A percentile compares a stretch with the other conserved stretches of the same genome.
phyloP scores from a whole-genome alignment of 169 alveolate genomes.

The Cryptosporidium bovis region DNA sequence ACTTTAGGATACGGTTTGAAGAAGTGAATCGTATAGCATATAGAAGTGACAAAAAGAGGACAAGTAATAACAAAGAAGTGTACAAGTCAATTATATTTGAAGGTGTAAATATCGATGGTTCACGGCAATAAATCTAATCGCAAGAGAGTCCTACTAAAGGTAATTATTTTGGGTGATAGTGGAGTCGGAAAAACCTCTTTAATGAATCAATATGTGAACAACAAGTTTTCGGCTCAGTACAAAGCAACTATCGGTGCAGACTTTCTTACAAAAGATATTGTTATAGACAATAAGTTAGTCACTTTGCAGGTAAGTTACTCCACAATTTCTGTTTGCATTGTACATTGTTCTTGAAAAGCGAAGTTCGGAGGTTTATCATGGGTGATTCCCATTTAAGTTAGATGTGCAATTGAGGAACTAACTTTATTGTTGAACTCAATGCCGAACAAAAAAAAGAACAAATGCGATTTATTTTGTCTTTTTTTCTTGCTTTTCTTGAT shows the following conservation, averaged over 20 bases:
- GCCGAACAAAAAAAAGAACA: too few relatives aligned
- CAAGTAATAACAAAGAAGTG: not conserved
- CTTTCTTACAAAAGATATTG: slow-evolving; percentile 96
- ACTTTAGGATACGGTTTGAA: too few relatives aligned
- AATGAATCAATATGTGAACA: slow-evolving; percentile 97
- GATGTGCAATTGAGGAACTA: too few relatives aligned
- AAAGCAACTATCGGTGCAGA: slow-evolving; percentile 99
- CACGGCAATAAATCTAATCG: slow-evolving; percentile 76
- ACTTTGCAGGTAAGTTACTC: slow-evolving; percentile 91
- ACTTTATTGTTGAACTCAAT: too few relatives aligned
- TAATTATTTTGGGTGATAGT: slow-evolving; percentile 97
- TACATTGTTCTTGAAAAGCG: not conserved
- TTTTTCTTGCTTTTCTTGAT: too few relatives aligned
- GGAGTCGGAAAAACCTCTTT: slow-evolving; percentile 99
- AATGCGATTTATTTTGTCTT: too few relatives aligned
- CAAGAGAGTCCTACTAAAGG: slow-evolving; percentile 92
- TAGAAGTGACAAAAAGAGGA: not conserved
- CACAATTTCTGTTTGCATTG: not conserved
- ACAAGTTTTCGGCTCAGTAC: slow-evolving; percentile 94
- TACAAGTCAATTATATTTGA: too few relatives aligned
- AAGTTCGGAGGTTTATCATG: too few relatives aligned
- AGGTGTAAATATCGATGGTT: too few relatives aligned
- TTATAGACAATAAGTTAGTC: slow-evolving; percentile 94
- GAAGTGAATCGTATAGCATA: not conserved
- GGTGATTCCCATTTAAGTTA: too few relatives aligned